Evolutionary conservation across 2,329 filamentous ascomycete species (phyloP), one percentile per base, ranked within the genome.

Genomic region (Zopfia rhizophila): DNA sequence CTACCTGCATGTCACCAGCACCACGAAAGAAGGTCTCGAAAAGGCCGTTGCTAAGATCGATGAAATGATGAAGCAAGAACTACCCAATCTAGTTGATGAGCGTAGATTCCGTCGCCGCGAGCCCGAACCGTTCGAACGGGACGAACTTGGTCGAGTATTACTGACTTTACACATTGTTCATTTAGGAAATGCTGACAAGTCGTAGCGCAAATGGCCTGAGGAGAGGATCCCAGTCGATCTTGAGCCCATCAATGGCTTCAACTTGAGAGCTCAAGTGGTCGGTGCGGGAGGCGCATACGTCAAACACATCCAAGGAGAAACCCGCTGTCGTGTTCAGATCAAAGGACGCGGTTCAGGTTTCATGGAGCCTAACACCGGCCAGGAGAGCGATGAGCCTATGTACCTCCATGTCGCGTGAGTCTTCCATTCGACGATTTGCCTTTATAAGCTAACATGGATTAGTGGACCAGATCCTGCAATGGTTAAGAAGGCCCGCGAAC

Each of bases 241-340:
- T 45, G 94, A 97, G 60, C 90, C 93, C 0, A 85, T 97, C 40
- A 90, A 87, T 17, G 94, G 94, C 14, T 99, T 99, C 76, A 99
- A 99, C 67, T 79, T 99, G 35, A 89, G 94, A 54, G 94, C 94
- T 39, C 92, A 97, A 69, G 93, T 99, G 33, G 94, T 99, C 42
- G 94, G 94, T 37, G 89, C 93, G 60, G 91, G 91, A 22, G 94
- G 94, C 49, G 89, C 90, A 30, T 97, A 97, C 68, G 94, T 99
- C 51, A 99, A 99, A 75, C 93, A 97, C 68, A 97, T 99, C 56
- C 94, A 97, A 74, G 87, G 92, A 68, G 91, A 96, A 73, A 97
- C 94, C 11, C 84, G 90, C 52, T 97, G 94, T 71, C 90, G 93
- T 60, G 94, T 99, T 18, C 94, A 99, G 72, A 99, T 99, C 76